Evolutionary conservation across 352 stramenopile species (phyloP).

Genomic region (Pythium plurisporium): DNA sequence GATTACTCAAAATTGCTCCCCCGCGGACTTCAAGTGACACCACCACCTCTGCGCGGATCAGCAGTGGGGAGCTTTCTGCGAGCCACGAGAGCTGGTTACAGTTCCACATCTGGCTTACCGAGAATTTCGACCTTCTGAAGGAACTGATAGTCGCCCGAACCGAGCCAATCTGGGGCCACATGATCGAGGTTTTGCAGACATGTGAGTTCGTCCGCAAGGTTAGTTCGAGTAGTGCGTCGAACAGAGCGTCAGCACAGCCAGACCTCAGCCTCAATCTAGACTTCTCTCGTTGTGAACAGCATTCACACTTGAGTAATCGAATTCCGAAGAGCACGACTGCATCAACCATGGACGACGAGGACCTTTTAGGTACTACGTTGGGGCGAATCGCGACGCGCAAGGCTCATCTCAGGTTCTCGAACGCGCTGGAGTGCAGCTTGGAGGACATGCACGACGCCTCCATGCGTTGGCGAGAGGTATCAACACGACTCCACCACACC

Average conservation of each 20-base stretch:
- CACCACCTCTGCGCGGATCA: background rate
- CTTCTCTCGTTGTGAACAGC: slow-evolving; percentile 18
- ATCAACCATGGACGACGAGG: background rate
- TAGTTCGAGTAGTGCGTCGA: slow-evolving; percentile 3
- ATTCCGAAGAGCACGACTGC: background rate
- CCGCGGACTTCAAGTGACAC: slow-evolving; percentile 3
- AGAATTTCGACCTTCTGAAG: slow-evolving; percentile 56
- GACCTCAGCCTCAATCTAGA: slow-evolving; percentile 26
- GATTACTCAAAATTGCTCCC: slow-evolving; percentile 42
- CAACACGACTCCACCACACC: slow-evolving; percentile 10
- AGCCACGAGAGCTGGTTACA: slow-evolving; percentile 66
- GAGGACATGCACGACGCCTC: slow-evolving; percentile 20
- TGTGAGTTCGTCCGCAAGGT: slow-evolving; percentile 42
- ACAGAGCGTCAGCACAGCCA: slow-evolving; percentile 10
- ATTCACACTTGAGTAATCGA: no score
- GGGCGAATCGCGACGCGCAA: slow-evolving; percentile 12
- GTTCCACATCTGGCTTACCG: slow-evolving; percentile 77
- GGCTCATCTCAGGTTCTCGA: slow-evolving; percentile 13
- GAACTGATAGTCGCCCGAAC: slow-evolving; percentile 64
- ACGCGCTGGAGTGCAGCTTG: slow-evolving; percentile 7
- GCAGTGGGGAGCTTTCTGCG: slow-evolving; percentile 1
- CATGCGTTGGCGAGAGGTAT: slow-evolving; percentile 17
- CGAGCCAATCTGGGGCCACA: slow-evolving; percentile 50
- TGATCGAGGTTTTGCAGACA: slow-evolving; percentile 50
- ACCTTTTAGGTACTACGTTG: background rate